Evolutionary conservation across 2,329 filamentous ascomycete genomes (phyloP), one percentile per base, ranked within the genome.

Genomic region (Penicillium sp.): DNA sequence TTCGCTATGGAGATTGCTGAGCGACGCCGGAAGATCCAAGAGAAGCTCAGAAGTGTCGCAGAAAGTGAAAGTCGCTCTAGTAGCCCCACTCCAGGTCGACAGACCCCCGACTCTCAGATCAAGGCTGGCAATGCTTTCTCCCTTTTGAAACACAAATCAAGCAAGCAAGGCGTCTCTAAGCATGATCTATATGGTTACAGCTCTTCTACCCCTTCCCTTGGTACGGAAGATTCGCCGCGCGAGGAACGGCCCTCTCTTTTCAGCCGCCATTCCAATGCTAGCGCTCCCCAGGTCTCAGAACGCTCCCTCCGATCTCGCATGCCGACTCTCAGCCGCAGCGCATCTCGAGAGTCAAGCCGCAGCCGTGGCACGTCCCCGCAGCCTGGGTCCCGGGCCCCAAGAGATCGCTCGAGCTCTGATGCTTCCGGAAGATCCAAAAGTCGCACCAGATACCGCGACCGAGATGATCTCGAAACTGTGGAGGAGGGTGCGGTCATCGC

Each of bases 401-500:
- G 83, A 50, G 80, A 83, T 58, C 80, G 84, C 49, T 84, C 84
- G 6, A 81, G 78, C 60, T 86, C 84, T 7, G 79, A 81, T 53
- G 75, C 79, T 3, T 80, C 78, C 51, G 79, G 78, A 27, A 79
- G 83, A 27, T 85, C 83, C 8, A 80, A 80, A 60, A 86, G 83
- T 66, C 80, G 81, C 43, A 74, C 76, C 44, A 74, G 79, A 45
- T 76, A 79, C 56, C 79, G 80, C 27, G 82, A 85, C 35, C 81
- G 81, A 29, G 82, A 85, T 52, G 83, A 85, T 62, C 67, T 83
- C 3, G 78, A 79, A 57, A 76, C 80, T n/a, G 78, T 83, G 69
- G 70, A 74, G 3, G 81, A 82, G 66, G 77, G 77, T 13, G 66
- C 74, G 6, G 73, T 74, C 1, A 68, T 65, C 43, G 67, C 63